Conservation (phyloP, 495 filamentous ascomycete genomes). For the Glarea lozoyensis region DNA sequence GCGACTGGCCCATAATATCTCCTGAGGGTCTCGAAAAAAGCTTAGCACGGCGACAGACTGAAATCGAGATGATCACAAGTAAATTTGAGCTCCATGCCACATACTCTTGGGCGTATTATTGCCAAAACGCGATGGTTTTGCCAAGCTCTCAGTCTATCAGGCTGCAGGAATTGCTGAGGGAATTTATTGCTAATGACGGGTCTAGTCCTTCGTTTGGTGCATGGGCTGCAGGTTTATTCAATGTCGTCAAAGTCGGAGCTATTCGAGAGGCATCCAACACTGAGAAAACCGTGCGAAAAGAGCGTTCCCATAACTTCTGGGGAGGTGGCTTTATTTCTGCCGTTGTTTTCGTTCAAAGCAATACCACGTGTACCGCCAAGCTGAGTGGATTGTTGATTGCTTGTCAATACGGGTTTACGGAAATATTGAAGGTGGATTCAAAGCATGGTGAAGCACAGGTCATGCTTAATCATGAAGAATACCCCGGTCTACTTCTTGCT, state of each 20-base stretch:
- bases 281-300: not conserved
- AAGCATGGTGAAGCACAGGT: not conserved
- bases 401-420: slow-evolving; percentile 2
- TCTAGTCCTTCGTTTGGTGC: not conserved
- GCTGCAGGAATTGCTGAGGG: slow-evolving; percentile 1
- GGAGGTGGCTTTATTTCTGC: not conserved
- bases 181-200: slow-evolving; percentile 2
- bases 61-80: not conserved
- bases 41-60: not conserved
- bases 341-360: not conserved
- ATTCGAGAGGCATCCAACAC: not conserved
- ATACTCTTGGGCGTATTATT: slow-evolving; percentile 3
- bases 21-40: not conserved
- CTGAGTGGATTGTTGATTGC: slow-evolving; percentile 1
- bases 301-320: slow-evolving; percentile 1
- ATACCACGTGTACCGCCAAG: no score
- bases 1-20: slow-evolving; percentile 1
- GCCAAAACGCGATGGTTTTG: not conserved
- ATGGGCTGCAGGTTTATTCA: not conserved
- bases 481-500: not conserved
- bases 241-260: not conserved
- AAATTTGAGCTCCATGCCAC: slow-evolving; percentile 1
- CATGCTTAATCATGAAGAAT: not conserved
- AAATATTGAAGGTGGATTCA: not conserved
- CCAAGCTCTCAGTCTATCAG: not conserved